Conservation (phyloP, 2,329 filamentous ascomycete species). For the Talaromyces amestolkiae region DNA sequence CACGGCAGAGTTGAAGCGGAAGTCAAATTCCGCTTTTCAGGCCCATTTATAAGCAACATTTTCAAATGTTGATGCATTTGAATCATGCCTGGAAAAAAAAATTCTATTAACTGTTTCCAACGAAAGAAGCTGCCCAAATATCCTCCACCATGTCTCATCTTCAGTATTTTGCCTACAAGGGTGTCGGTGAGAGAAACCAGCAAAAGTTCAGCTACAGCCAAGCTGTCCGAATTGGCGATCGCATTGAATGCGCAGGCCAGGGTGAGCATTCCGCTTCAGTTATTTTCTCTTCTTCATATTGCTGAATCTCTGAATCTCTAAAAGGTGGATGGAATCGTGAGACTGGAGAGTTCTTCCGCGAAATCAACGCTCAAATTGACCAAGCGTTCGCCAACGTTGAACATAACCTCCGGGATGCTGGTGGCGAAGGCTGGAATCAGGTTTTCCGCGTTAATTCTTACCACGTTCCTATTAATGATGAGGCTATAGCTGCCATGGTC, state of each 20-base stretch:
- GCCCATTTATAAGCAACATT: too few relatives aligned
- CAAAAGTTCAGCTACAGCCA: conserved; percentile 16
- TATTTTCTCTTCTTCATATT: not conserved
- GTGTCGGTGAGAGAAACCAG: not conserved
- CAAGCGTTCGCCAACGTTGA: conserved; percentile 60
- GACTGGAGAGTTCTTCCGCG: conserved; percentile 24
- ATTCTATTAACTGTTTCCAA: too few relatives aligned
- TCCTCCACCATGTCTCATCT: too few relatives aligned
- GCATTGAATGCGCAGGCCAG: conserved; percentile 39
- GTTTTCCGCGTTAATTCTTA: not conserved
- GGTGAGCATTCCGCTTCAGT: conserved; percentile 30
- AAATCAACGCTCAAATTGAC: conserved; percentile 49
- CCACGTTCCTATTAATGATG: not conserved
- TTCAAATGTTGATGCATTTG: too few relatives aligned
- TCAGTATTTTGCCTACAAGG: not conserved
- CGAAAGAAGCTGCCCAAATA: too few relatives aligned
- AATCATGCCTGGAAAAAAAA: too few relatives aligned
- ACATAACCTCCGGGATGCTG: conserved; percentile 49
- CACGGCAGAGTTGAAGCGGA: too few relatives aligned
- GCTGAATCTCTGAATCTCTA: not conserved
- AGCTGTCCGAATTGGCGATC: conserved; percentile 18
- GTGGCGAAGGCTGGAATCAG: conserved; percentile 34
- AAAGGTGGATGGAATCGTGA: conserved; percentile 33
- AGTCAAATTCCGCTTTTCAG: too few relatives aligned
- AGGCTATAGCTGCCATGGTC: conserved; percentile 43